These are phyloP conservation scores for Globisporangium nunn DNA, from an alignment of 352 stramenopile genomes.

Conservation along the genomic window DNA sequence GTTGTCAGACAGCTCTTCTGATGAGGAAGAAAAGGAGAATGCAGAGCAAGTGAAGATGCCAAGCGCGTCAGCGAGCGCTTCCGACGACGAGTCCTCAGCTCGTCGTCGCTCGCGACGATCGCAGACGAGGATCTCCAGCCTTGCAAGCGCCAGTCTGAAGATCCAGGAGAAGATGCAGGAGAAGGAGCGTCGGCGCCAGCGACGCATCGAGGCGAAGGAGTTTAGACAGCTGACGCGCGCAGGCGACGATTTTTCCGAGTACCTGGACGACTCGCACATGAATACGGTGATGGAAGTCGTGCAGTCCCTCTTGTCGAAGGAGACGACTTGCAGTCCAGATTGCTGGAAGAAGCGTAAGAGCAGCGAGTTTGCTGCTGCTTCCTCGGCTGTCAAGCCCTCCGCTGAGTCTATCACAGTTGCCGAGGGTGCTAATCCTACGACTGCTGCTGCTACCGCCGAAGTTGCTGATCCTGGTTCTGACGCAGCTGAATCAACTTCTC, in stretches of 20 bases:
- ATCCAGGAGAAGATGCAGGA: conserved; percentile 59
- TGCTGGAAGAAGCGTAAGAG: conserved; percentile 32
- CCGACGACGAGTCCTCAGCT: conserved; percentile 15
- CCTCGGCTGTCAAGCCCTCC: no score
- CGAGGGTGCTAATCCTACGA: not conserved
- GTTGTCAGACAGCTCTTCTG: conserved; percentile 17
- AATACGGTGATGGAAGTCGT: conserved; percentile 21
- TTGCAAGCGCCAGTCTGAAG: conserved; percentile 49
- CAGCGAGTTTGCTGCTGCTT: not conserved
- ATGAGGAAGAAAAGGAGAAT: conserved; percentile 6
- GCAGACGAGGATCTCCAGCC: conserved; percentile 50
- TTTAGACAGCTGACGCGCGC: conserved; percentile 33
- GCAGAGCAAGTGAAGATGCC: conserved; percentile 19
- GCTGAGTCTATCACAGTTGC: not conserved
- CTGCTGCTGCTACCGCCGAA: not conserved
- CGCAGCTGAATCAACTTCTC: no score
- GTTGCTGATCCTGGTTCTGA: not conserved
- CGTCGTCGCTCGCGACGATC: conserved; percentile 49
- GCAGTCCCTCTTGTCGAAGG: conserved; percentile 13
- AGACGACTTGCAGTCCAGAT: conserved; percentile 20
- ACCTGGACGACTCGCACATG: conserved; percentile 59
- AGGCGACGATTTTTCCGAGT: conserved; percentile 48
- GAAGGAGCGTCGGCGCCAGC: conserved; percentile 24
- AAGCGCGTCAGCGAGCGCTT: conserved; percentile 12
- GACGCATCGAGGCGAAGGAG: conserved; percentile 16